Conservation (phyloP, 331 rosid genomes). For the Pyrus hybrid region DNA sequence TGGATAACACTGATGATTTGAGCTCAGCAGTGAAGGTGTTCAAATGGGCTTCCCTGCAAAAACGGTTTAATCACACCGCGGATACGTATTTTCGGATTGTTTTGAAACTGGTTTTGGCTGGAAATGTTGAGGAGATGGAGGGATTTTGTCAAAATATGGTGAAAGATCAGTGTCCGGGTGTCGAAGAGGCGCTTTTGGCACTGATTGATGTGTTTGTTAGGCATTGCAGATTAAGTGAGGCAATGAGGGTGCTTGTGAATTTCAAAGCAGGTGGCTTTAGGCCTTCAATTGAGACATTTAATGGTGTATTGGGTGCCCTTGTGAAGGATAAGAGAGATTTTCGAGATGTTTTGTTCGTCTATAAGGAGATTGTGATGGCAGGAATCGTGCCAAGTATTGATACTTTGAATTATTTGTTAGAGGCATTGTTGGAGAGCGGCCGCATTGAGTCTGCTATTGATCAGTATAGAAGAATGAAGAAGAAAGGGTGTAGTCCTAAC, state of each 20-base stretch:
- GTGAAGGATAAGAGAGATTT: slow-evolving; percentile 41
- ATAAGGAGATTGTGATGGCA: slow-evolving; percentile 82
- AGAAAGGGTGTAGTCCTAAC: slow-evolving; percentile 73
- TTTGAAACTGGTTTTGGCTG: slow-evolving; percentile 69
- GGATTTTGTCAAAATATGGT: slow-evolving; percentile 46
- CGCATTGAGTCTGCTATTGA: slow-evolving; percentile 53
- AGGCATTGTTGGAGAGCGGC: slow-evolving; percentile 34
- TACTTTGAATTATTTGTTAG: slow-evolving; percentile 69
- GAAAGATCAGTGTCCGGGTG: slow-evolving; percentile 46
- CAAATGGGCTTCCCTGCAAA: slow-evolving; percentile 70
- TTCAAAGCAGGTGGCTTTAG: slow-evolving; percentile 46
- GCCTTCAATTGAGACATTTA: slow-evolving; percentile 45
- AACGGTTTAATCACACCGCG: slow-evolving; percentile 46
- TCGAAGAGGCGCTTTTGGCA: slow-evolving; percentile 47
- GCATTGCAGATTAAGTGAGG: slow-evolving; percentile 50
- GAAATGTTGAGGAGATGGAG: slow-evolving; percentile 52
- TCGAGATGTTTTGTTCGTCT: slow-evolving; percentile 55
- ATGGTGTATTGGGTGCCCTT: slow-evolving; percentile 54
- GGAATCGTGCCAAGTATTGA: slow-evolving; percentile 52
- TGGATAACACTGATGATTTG: slow-evolving; percentile 51
- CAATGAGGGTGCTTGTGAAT: slow-evolving; percentile 39
- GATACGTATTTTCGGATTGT: slow-evolving; percentile 43
- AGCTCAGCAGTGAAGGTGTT: slow-evolving; percentile 56
- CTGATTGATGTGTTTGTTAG: slow-evolving; percentile 40
- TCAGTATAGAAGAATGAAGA: slow-evolving; percentile 71